A percentile compares a stretch with the other conserved stretches of the same genome.
Evolutionary conservation across 345 rosid species (phyloP).

Genomic region (Kernera saxatilis): DNA sequence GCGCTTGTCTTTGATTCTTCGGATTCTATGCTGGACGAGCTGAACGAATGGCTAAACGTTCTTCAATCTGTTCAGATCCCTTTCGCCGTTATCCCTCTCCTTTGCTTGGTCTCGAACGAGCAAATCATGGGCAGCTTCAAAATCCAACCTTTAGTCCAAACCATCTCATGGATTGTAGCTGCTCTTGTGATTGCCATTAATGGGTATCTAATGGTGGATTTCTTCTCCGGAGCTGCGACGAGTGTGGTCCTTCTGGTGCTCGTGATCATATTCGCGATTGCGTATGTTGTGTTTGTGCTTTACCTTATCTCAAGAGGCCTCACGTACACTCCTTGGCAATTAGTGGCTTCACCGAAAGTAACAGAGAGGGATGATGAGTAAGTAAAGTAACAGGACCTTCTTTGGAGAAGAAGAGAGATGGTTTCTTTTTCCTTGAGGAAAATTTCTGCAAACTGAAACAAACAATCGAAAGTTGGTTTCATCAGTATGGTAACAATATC

Average conservation of each 20-base stretch:
- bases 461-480: not conserved
- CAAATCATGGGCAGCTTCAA: conserved; percentile 78
- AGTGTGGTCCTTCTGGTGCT: conserved; percentile 33
- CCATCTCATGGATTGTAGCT: conserved; percentile 79
- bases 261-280: conserved; percentile 39
- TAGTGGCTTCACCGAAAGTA: conserved; percentile 18
- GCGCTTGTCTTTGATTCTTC: conserved; percentile 80
- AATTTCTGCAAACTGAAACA: conserved; percentile 1
- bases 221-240: conserved; percentile 61
- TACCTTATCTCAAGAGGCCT: conserved; percentile 59
- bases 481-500: not conserved
- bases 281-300: conserved; percentile 60
- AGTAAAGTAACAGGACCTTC: not conserved
- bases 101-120: conserved; percentile 81
- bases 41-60: conserved; percentile 92
- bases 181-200: conserved; percentile 79
- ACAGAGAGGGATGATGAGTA: conserved; percentile 21
- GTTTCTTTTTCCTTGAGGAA: not conserved
- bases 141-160: conserved; percentile 64
- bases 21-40: conserved; percentile 57
- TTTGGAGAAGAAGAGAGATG: not conserved
- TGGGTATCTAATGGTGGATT: conserved; percentile 75
- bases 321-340: conserved; percentile 35
- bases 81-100: conserved; percentile 85
- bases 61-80: conserved; percentile 92